Conservation (phyloP, 192 early-diverging fungal species). For the Chytriomyces sp. region DNA sequence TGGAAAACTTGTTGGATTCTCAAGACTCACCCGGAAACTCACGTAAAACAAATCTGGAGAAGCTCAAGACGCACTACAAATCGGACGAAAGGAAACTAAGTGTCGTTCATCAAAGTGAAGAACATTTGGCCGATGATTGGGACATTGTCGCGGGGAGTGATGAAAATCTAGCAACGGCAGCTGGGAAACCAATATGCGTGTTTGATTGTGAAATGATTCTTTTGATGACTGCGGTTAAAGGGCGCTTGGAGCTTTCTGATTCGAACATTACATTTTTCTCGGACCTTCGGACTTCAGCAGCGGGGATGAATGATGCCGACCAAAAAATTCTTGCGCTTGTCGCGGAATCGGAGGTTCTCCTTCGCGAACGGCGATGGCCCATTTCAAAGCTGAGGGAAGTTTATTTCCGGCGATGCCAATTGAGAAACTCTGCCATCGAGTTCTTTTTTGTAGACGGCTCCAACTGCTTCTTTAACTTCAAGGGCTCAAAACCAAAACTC, state of each 20-base stretch:
- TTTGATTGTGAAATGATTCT: slow-evolving; percentile 56
- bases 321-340: slow-evolving; percentile 38
- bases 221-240: slow-evolving; percentile 53
- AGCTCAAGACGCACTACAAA: slow-evolving; percentile 28
- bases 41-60: slow-evolving; percentile 29
- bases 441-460: slow-evolving; percentile 79
- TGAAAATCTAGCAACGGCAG: slow-evolving; percentile 27
- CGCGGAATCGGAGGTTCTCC: slow-evolving; percentile 47
- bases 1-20: slow-evolving; percentile 6
- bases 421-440: slow-evolving; percentile 76
- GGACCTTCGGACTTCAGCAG: slow-evolving; percentile 45
- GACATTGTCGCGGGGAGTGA: slow-evolving; percentile 42
- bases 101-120: slow-evolving; percentile 17
- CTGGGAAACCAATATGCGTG: slow-evolving; percentile 35
- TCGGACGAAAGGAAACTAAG: slow-evolving; percentile 19
- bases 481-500: slow-evolving; percentile 44
- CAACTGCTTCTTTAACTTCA: slow-evolving; percentile 76
- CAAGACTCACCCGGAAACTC: not conserved
- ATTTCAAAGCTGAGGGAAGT: slow-evolving; percentile 40
- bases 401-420: slow-evolving; percentile 55
- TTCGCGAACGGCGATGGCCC: slow-evolving; percentile 45
- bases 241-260: slow-evolving; percentile 48
- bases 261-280: slow-evolving; percentile 46
- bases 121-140: slow-evolving; percentile 49
- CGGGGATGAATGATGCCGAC: slow-evolving; percentile 40